Evolutionary conservation across 768 basidiomycete genomes (phyloP), one percentile per base, ranked within the genome.

Genomic region (Butyriboletus loyo): DNA sequence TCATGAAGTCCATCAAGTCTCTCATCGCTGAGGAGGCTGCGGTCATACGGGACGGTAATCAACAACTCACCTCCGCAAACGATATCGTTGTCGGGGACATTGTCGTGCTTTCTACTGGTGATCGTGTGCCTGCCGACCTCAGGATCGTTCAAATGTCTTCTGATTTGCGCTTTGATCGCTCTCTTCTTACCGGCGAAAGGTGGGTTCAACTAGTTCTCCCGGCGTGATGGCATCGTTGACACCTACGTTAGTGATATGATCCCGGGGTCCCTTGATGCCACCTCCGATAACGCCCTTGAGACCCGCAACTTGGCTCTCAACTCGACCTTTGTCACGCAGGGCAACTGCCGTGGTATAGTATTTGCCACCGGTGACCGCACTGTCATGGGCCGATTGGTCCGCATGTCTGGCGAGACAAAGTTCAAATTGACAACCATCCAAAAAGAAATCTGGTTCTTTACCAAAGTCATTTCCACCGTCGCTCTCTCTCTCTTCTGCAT

Each of bases 41-140:
- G 21, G 77, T 84, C 38, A 69, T 81, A 17, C 74, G 82, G 1
- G 78, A 82, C 49, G 74, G 77, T 8, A 72, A 74, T 32, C 73
- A 72, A 39, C 73, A 77, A 32, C 75, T 76, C 19, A 66, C 81
- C 3, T 68, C 72, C 19, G 81, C 83, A 27, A 77, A 77, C 36
- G 77, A 83, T 42, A 75, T 86, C 27, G 75, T 86, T 1, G 81
- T 81, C 0, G 82, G 82, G 11, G 82, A 83, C 56, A 65, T 83
- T 31, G 73, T 83, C 49, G 72, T 72, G 3, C 79, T 83, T 59
- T 63, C 71, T 28, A 76, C 81, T 3, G 82, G 82, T 17, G 79
- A 84, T 56, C 75, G 83, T 11, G 73, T 84, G 6, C 83, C 83
- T 7, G 81, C 83, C 0, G 84, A 85, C 57, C 67, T 84, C 27